phyloP scores from a whole-genome alignment of 2,329 filamentous ascomycete species.

The Ascochyta pisi region DNA sequence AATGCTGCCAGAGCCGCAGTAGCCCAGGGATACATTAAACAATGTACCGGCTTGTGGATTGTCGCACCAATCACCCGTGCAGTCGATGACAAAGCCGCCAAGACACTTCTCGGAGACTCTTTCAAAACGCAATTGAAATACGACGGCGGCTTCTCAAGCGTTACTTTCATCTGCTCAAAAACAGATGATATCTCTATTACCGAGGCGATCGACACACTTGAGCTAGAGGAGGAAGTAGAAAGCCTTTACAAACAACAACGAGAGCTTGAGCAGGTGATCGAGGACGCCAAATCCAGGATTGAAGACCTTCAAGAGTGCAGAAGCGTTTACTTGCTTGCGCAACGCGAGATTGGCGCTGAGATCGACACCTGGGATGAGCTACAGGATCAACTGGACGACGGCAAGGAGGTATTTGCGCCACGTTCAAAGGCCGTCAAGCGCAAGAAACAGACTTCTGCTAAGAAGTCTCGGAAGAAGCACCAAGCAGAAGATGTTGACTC shows the following conservation, averaged over 20 bases:
- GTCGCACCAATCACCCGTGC: constrained; percentile 67
- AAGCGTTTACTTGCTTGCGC: constrained; percentile 39
- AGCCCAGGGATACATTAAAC: constrained; percentile 65
- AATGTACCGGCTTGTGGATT: constrained; percentile 67
- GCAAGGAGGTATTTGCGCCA: constrained; percentile 53
- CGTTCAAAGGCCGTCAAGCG: constrained; percentile 48
- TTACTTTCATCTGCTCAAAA: constrained; percentile 70
- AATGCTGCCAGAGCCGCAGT: constrained; percentile 67
- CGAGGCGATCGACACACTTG: constrained; percentile 52
- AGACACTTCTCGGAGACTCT: constrained; percentile 61
- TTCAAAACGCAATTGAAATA: constrained; percentile 67
- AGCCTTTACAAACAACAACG: constrained; percentile 35
- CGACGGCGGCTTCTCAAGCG: constrained; percentile 60
- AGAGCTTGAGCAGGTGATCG: constrained; percentile 23
- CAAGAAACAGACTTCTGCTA: constrained; percentile 40
- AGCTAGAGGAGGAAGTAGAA: constrained; percentile 43
- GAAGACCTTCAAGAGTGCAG: constrained; percentile 44
- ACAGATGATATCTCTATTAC: constrained; percentile 65
- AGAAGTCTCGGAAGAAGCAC: constrained; percentile 28
- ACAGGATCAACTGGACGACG: constrained; percentile 48
- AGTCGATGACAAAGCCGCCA: constrained; percentile 66
- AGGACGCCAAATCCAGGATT: constrained; percentile 28
- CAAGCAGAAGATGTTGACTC: constrained; percentile 19
- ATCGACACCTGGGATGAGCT: constrained; percentile 56
- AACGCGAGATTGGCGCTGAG: constrained; percentile 51